Evolutionary conservation across 306 rosid genomes (phyloP).

Genomic region (Quercus glauca): DNA sequence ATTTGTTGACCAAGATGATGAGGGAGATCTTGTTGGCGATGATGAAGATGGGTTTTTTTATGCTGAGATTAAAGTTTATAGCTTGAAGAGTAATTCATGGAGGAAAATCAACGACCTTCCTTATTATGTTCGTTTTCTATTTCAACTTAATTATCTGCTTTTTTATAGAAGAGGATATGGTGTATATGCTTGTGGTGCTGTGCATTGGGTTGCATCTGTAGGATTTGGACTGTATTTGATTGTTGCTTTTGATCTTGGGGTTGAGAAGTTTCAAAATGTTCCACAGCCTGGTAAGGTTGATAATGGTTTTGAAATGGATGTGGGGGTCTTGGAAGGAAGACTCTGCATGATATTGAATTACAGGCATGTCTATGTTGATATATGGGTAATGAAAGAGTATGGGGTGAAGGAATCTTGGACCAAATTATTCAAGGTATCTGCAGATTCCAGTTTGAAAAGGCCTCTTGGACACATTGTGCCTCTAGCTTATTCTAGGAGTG

Average conservation of each 20-base stretch:
- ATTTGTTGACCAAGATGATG: not conserved
- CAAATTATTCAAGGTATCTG: not conserved
- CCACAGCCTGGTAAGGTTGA: not conserved
- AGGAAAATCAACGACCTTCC: not conserved
- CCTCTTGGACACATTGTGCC: not conserved
- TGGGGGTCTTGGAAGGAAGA: not conserved
- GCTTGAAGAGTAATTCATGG: not conserved
- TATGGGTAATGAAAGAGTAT: constrained; percentile 4
- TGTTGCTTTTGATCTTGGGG: constrained; percentile 10
- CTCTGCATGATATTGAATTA: not conserved
- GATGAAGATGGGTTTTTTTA: not conserved
- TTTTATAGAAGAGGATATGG: not conserved
- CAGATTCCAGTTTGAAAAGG: not conserved
- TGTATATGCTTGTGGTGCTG: not conserved
- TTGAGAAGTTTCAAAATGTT: not conserved
- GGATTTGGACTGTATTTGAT: not conserved
- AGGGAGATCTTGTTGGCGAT: not conserved
- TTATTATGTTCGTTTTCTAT: not conserved
- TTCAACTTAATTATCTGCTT: not conserved
- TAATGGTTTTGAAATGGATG: not conserved
- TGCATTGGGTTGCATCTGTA: not conserved
- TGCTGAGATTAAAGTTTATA: not conserved
- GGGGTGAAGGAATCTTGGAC: not conserved
- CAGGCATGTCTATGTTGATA: not conserved
- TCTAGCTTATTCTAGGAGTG: not conserved